A percentile compares a stretch with the other conserved stretches of the same genome.
These are phyloP conservation scores for Kurtzmaniella natalensis DNA, from an alignment of 1,139 yeast genomes.

Conservation along the genomic window DNA sequence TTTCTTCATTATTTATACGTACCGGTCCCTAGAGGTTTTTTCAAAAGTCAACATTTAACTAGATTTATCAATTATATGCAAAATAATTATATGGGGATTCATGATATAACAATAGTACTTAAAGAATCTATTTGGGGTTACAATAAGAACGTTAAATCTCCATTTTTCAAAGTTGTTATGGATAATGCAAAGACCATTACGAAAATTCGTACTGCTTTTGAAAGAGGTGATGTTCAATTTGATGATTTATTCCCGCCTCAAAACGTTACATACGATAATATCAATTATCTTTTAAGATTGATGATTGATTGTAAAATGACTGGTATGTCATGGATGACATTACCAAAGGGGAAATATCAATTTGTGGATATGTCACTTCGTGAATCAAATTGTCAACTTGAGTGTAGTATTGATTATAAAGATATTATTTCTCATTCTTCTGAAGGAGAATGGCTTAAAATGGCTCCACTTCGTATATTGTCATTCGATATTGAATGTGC, in stretches of 20 bases:
- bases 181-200: slow-evolving; percentile 64
- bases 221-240: slow-evolving; percentile 72
- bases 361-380: slow-evolving; percentile 32
- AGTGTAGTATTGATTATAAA: slow-evolving; percentile 62
- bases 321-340: slow-evolving; percentile 97
- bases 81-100: slow-evolving; percentile 52
- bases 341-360: slow-evolving; percentile 70
- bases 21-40: slow-evolving; percentile 82
- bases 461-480: slow-evolving; percentile 89
- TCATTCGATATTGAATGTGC: slow-evolving; percentile 99
- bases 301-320: slow-evolving; percentile 91
- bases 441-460: slow-evolving; percentile 90
- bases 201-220: slow-evolving; percentile 72
- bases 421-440: slow-evolving; percentile 77
- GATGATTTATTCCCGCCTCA: slow-evolving; percentile 57
- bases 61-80: slow-evolving; percentile 48
- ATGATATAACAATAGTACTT: slow-evolving; percentile 56
- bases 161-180: slow-evolving; percentile 72
- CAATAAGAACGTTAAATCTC: slow-evolving; percentile 70
- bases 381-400: slow-evolving; percentile 81
- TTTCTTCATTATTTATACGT: slow-evolving; percentile 88
- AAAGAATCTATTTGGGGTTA: slow-evolving; percentile 96
- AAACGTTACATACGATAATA: slow-evolving; percentile 79
- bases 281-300: slow-evolving; percentile 76
- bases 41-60: slow-evolving; percentile 47